phyloP scores from a whole-genome alignment of 2,329 filamentous ascomycete species.

The Aspergillus sp. region DNA sequence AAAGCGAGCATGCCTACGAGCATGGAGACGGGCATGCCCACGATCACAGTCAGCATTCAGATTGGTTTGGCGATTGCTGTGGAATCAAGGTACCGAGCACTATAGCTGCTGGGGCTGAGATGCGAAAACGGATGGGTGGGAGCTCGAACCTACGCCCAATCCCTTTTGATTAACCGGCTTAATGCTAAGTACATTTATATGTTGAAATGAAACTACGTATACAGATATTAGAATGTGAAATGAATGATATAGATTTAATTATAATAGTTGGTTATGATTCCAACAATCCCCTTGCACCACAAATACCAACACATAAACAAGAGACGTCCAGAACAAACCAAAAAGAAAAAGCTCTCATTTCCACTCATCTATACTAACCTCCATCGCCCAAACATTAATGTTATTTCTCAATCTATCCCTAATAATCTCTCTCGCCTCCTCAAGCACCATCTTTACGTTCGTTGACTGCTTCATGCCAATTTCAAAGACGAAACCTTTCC shows the following conservation, averaged over 20 bases:
- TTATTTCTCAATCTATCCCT: background rate
- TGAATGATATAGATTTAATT: background rate
- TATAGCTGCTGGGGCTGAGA: constrained; percentile 84
- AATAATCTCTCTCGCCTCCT: background rate
- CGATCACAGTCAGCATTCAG: constrained; percentile 57
- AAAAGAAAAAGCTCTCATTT: background rate
- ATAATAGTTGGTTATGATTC: background rate
- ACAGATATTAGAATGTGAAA: background rate
- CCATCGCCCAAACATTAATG: background rate
- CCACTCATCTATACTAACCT: background rate
- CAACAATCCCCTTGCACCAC: background rate
- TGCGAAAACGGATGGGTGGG: constrained; percentile 70
- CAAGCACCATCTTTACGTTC: background rate
- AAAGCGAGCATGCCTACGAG: constrained; percentile 51
- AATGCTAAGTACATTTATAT: background rate
- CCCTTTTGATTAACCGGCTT: constrained; percentile 44
- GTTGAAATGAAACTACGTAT: background rate
- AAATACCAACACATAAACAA: background rate
- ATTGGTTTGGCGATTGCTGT: constrained; percentile 90
- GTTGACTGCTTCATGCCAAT: background rate
- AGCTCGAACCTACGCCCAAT: constrained; percentile 60
- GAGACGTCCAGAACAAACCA: background rate
- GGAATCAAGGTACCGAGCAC: constrained; percentile 97
- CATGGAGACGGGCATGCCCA: constrained; percentile 67
- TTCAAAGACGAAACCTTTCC: background rate